A percentile compares a stretch with the other conserved stretches of the same genome.
These are phyloP conservation scores for Colletotrichum sp. DNA, from an alignment of 2,329 filamentous ascomycete genomes.

Conservation along the genomic window DNA sequence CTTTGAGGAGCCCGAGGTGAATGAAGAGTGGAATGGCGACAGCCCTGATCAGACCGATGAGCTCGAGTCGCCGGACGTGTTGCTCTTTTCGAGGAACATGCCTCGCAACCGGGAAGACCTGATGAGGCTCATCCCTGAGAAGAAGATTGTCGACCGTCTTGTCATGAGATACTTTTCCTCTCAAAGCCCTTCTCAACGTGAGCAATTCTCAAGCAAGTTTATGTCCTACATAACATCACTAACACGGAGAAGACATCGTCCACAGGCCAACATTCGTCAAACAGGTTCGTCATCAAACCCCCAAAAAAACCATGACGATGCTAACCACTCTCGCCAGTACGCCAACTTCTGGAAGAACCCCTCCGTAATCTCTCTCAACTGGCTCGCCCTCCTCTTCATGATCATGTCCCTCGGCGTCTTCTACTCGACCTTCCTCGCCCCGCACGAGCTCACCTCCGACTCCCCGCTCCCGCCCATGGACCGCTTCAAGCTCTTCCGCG, in stretches of 20 bases:
- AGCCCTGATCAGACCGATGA: slow-evolving; percentile 37
- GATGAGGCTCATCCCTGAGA: slow-evolving; percentile 52
- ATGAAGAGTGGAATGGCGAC: slow-evolving; percentile 30
- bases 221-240: slow-evolving; percentile 16
- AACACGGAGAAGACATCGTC: slow-evolving; percentile 46
- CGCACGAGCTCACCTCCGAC: slow-evolving; percentile 48
- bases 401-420: slow-evolving; percentile 47
- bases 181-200: slow-evolving; percentile 57
- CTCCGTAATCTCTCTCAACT: slow-evolving; percentile 42
- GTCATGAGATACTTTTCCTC: slow-evolving; percentile 60
- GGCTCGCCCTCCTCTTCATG: slow-evolving; percentile 58
- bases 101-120: slow-evolving; percentile 51
- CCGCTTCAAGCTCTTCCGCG: slow-evolving; percentile 52
- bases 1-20: slow-evolving; percentile 54
- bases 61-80: slow-evolving; percentile 43
- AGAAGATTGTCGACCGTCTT: slow-evolving; percentile 51
- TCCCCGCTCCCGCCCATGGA: slow-evolving; percentile 44
- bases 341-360: slow-evolving; percentile 54
- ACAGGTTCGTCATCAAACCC: slow-evolving; percentile 31
- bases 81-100: slow-evolving; percentile 44
- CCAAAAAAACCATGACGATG: neutral
- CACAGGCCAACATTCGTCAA: slow-evolving; percentile 59
- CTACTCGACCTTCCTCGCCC: slow-evolving; percentile 49
- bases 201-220: slow-evolving; percentile 19
- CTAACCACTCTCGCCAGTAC: slow-evolving; percentile 40